A percentile compares a stretch with the other conserved stretches of the same genome.
Evolutionary conservation across 805 yeast genomes (phyloP).

Genomic region (Ogataea methanolica): DNA sequence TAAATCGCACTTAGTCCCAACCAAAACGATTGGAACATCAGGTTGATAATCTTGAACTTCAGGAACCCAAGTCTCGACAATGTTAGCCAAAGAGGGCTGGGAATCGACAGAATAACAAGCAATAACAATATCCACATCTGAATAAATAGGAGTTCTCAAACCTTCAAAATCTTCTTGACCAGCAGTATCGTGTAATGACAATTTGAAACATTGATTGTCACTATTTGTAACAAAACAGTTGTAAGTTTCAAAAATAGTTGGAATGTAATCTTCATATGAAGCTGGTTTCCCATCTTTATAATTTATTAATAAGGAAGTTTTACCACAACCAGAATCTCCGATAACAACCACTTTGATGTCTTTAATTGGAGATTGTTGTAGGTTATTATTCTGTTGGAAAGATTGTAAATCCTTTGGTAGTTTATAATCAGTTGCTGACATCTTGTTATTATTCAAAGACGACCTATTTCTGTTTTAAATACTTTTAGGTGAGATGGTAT

Average conservation of each 20-base stretch:
- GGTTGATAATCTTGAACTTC: constrained; percentile 80
- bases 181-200: constrained; percentile 56
- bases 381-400: constrained; percentile 4
- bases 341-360: constrained; percentile 52
- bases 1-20: constrained; percentile 73
- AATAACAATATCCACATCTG: constrained; percentile 66
- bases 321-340: constrained; percentile 92
- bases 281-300: constrained; percentile 73
- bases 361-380: constrained; percentile 2
- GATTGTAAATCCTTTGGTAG: constrained; percentile 8
- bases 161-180: constrained; percentile 87
- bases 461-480: not conserved
- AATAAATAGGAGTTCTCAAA: constrained; percentile 71
- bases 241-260: constrained; percentile 80
- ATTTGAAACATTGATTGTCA: constrained; percentile 31
- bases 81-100: constrained; percentile 58
- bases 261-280: constrained; percentile 49
- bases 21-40: constrained; percentile 66
- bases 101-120: constrained; percentile 69
- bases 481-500: no score
- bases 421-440: constrained; percentile 11
- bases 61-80: constrained; percentile 76
- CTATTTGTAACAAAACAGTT: constrained; percentile 26
- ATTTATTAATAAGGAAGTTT: constrained; percentile 58
- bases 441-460: not conserved